A percentile compares a stretch with the other conserved stretches of the same genome.
These are phyloP conservation scores for Plantago major DNA, from an alignment of 257 asterid genomes.

Conservation along the genomic window DNA sequence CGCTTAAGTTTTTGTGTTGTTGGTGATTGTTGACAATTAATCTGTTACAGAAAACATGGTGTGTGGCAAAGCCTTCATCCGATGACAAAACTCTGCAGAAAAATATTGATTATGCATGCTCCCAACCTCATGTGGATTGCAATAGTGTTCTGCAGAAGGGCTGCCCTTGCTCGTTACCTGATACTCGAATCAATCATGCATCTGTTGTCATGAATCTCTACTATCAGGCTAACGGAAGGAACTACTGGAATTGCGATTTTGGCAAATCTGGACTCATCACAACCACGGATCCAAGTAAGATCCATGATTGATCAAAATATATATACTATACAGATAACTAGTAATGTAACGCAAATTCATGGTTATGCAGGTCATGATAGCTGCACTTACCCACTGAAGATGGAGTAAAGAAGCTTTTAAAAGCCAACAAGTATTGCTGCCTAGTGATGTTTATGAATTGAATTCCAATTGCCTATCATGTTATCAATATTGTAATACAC, in stretches of 20 bases:
- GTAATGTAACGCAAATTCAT: neutral
- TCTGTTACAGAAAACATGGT: constrained; percentile 41
- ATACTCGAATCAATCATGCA: constrained; percentile 46
- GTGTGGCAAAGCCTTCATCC: constrained; percentile 63
- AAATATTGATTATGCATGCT: constrained; percentile 38
- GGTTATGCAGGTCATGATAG: constrained; percentile 45
- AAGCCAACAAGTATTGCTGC: neutral
- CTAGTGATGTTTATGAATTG: neutral
- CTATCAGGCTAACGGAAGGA: constrained; percentile 37
- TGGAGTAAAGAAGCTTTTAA: neutral
- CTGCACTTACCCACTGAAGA: constrained; percentile 29
- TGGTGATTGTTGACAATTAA: neutral
- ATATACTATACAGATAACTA: neutral
- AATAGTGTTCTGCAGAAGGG: constrained; percentile 23
- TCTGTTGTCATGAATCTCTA: constrained; percentile 64
- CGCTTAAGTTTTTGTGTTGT: neutral
- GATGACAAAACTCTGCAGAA: constrained; percentile 11
- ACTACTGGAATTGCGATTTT: constrained; percentile 43
- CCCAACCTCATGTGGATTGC: constrained; percentile 33
- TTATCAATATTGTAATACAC: constrained; percentile 1
- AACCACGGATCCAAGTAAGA: constrained; percentile 52
- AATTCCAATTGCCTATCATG: neutral
- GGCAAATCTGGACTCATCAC: constrained; percentile 39
- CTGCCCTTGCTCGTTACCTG: constrained; percentile 39
- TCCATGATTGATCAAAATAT: neutral